A percentile compares a stretch with the other conserved stretches of the same genome.
These are phyloP conservation scores for Gamarada debralockiae DNA, from an alignment of 495 filamentous ascomycete genomes.

Conservation along the genomic window DNA sequence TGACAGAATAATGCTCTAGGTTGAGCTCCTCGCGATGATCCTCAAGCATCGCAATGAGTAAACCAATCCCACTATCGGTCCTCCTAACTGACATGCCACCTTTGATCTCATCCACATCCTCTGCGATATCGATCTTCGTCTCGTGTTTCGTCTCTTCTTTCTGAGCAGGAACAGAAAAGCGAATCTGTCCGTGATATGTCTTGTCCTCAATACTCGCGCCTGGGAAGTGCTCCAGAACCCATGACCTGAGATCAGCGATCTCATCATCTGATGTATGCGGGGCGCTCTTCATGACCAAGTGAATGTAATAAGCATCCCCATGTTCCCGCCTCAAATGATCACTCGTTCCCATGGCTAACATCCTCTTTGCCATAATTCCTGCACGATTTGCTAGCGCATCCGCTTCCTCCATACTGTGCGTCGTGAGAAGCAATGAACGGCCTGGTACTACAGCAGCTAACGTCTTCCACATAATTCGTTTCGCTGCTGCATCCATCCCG, in stretches of 20 bases:
- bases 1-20: slow-evolving; percentile 76
- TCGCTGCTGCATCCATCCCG: slow-evolving; percentile 70
- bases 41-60: slow-evolving; percentile 69
- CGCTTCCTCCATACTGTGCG: slow-evolving; percentile 79
- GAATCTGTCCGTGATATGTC: slow-evolving; percentile 77
- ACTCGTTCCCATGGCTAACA: slow-evolving; percentile 66
- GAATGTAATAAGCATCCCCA: slow-evolving; percentile 61
- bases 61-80: slow-evolving; percentile 39
- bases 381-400: slow-evolving; percentile 66
- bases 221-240: slow-evolving; percentile 54
- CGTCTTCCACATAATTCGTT: slow-evolving; percentile 73
- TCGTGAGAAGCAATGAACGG: slow-evolving; percentile 65
- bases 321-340: slow-evolving; percentile 54
- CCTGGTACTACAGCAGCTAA: slow-evolving; percentile 53
- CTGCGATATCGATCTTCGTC: background rate
- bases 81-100: slow-evolving; percentile 22
- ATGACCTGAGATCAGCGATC: slow-evolving; percentile 56
- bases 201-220: slow-evolving; percentile 63
- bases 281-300: slow-evolving; percentile 69
- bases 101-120: slow-evolving; percentile 22
- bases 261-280: slow-evolving; percentile 64
- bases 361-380: slow-evolving; percentile 65
- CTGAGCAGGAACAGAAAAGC: slow-evolving; percentile 63
- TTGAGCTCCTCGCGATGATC: slow-evolving; percentile 59
- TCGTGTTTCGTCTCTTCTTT: background rate